phyloP scores from a whole-genome alignment of 352 stramenopile species.

The Pythium phragmitis region DNA sequence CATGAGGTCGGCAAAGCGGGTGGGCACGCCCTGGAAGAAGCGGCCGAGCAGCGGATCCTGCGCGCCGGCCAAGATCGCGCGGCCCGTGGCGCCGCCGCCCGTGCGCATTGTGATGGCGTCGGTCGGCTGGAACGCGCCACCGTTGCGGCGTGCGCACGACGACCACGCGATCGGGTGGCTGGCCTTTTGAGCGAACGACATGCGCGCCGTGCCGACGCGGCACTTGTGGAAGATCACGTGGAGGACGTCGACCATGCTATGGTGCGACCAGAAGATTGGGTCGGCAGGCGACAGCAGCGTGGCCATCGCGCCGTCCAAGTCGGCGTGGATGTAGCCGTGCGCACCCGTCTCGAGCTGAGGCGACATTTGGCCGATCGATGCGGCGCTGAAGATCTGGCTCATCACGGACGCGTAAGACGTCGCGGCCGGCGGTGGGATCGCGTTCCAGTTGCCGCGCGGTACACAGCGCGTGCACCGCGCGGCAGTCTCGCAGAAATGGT shows the following conservation, averaged over 20 bases:
- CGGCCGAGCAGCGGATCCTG: conserved; percentile 20
- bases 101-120: conserved; percentile 49
- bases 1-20: conserved; percentile 24
- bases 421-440: conserved; percentile 25
- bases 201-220: conserved; percentile 33
- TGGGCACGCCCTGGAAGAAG: conserved; percentile 26
- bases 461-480: conserved; percentile 46
- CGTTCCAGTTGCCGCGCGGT: conserved; percentile 44
- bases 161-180: conserved; percentile 40
- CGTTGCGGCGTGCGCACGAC: conserved; percentile 37
- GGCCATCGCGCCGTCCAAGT: conserved; percentile 44
- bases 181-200: conserved; percentile 53
- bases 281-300: conserved; percentile 51
- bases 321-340: conserved; percentile 64
- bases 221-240: conserved; percentile 77
- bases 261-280: conserved; percentile 69
- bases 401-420: conserved; percentile 47
- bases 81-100: conserved; percentile 18
- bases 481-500: conserved; percentile 57
- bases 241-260: conserved; percentile 61
- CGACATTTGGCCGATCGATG: conserved; percentile 59
- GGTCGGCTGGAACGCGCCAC: conserved; percentile 39
- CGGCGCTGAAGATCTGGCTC: conserved; percentile 47
- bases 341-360: conserved; percentile 39
- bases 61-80: conserved; percentile 9